Evolutionary conservation across 208 protist species (phyloP).

Genomic region (Wallacemonas sp.): DNA sequence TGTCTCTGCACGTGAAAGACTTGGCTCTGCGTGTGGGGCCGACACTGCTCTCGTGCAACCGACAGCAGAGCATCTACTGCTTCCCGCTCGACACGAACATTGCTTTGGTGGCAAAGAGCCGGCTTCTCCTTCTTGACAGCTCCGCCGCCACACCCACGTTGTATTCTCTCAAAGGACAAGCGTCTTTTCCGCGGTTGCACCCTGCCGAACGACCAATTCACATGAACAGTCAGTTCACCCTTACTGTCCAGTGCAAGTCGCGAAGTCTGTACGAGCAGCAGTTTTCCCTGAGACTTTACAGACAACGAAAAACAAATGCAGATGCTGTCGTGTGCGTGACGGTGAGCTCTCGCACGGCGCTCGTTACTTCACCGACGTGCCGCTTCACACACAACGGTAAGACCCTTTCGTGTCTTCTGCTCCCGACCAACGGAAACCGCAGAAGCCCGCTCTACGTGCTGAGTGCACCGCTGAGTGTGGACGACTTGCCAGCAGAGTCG

Average conservation of each 20-base stretch:
- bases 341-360: neutral
- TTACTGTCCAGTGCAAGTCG: neutral
- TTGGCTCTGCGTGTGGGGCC: neutral
- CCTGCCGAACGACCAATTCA: neutral
- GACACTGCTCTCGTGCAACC: neutral
- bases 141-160: neutral
- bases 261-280: neutral
- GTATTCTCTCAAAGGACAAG: constrained; percentile 1
- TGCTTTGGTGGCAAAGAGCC: neutral
- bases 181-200: neutral
- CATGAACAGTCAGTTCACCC: neutral
- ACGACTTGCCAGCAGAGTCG: constrained; percentile 15
- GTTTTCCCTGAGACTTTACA: neutral
- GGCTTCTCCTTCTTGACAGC: neutral
- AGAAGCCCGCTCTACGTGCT: neutral
- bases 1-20: neutral
- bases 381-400: neutral
- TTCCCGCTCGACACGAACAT: neutral
- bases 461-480: neutral
- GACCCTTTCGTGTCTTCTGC: constrained; percentile 1
- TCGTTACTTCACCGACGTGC: neutral
- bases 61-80: neutral
- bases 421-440: neutral
- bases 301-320: neutral
- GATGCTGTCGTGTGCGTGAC: neutral